Evolutionary conservation across 345 rosid species (phyloP).

Genomic region (Laguncularia racemosa): DNA sequence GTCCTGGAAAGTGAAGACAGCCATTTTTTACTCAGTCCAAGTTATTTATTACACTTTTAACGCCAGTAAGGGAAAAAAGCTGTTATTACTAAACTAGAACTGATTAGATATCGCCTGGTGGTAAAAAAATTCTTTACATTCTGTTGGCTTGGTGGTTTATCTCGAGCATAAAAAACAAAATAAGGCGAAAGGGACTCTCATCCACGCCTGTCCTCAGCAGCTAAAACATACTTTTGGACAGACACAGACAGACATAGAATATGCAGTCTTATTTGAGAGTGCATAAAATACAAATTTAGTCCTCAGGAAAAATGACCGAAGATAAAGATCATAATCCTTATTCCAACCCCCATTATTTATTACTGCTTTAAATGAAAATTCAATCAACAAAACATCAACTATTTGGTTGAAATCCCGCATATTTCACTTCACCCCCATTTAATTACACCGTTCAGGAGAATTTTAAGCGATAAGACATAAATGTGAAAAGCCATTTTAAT

Average conservation of each 20-base stretch:
- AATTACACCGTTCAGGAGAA: background rate
- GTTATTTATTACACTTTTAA: too few relatives aligned
- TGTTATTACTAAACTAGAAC: background rate
- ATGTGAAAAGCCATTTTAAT: too few relatives aligned
- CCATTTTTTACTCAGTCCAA: background rate
- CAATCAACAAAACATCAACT: too few relatives aligned
- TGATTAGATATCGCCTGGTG: too few relatives aligned
- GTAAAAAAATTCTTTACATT: too few relatives aligned
- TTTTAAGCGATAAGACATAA: too few relatives aligned
- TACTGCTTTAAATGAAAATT: too few relatives aligned
- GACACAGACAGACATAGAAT: constrained; percentile 1
- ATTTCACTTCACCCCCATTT: too few relatives aligned
- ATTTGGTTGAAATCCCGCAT: too few relatives aligned
- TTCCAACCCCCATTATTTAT: too few relatives aligned
- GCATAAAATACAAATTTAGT: constrained; percentile 12
- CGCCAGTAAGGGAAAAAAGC: background rate
- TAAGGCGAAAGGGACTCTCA: constrained; percentile 24
- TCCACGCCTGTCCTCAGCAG: constrained; percentile 25
- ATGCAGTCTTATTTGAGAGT: background rate
- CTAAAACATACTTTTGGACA: constrained; percentile 23
- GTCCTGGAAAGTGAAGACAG: constrained; percentile 7
- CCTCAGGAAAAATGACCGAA: constrained; percentile 9
- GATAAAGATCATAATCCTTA: constrained; percentile 9
- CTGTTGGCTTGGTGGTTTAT: background rate
- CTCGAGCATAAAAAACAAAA: constrained; percentile 23